Percentiles rank a stretch among this genome's conserved stretches.
Conservation (phyloP, 768 basidiomycete species). For the Agaricus sinodeliciosus region DNA sequence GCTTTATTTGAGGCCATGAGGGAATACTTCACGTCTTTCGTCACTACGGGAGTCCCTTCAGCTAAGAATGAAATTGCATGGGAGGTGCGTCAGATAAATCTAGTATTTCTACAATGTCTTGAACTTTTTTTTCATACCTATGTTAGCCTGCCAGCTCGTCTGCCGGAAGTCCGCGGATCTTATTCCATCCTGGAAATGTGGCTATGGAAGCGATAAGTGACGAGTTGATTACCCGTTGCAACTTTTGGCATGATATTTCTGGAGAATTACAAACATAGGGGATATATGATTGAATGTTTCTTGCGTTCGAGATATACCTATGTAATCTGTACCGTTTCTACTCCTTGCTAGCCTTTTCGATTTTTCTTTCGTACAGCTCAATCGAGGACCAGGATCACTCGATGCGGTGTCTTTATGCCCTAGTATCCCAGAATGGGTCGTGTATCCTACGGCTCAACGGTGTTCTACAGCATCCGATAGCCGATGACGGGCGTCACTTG, state of each 20-base stretch:
- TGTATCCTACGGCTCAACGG: too few relatives aligned
- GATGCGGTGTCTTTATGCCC: too few relatives aligned
- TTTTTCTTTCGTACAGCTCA: too few relatives aligned
- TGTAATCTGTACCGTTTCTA: too few relatives aligned
- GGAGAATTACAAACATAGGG: constrained; percentile 16
- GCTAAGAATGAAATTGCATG: constrained; percentile 18
- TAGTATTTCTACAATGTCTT: background rate
- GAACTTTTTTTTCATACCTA: background rate
- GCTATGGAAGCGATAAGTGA: constrained; percentile 18
- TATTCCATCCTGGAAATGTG: constrained; percentile 22
- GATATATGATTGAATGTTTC: too few relatives aligned
- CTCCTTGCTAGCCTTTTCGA: too few relatives aligned
- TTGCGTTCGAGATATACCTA: too few relatives aligned
- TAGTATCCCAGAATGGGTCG: too few relatives aligned
- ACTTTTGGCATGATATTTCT: constrained; percentile 25
- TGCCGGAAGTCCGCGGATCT: constrained; percentile 22
- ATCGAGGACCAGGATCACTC: too few relatives aligned
- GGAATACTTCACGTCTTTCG: constrained; percentile 34
- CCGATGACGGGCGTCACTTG: too few relatives aligned
- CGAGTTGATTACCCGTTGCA: constrained; percentile 18
- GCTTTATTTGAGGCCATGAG: constrained; percentile 31
- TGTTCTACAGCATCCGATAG: too few relatives aligned
- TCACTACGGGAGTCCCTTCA: constrained; percentile 24
- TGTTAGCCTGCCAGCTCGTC: constrained; percentile 16
- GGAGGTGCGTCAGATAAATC: constrained; percentile 18